Percentiles rank a stretch among this genome's conserved stretches.
phyloP scores from a whole-genome alignment of 306 rosid genomes.

The Carpinus viminea region DNA sequence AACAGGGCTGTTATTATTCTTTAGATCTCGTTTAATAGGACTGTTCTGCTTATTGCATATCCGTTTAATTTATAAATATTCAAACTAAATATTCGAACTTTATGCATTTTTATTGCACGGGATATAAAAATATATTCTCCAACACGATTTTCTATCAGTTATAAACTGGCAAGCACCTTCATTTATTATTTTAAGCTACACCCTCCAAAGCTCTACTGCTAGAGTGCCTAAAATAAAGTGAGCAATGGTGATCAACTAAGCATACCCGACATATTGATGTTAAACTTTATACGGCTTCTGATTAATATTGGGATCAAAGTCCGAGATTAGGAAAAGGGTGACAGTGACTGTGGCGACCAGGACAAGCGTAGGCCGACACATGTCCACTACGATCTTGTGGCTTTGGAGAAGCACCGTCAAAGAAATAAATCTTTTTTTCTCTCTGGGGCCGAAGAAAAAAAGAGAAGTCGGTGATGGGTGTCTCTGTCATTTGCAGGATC shows the following conservation, averaged over 20 bases:
- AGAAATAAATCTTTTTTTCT: no score
- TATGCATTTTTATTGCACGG: no score
- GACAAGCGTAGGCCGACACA: not conserved
- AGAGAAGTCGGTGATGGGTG: constrained; percentile 11
- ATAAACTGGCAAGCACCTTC: not conserved
- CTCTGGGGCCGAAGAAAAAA: not conserved
- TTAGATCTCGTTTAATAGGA: no score
- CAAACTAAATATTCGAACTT: no score
- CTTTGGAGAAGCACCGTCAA: not conserved
- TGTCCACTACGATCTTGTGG: not conserved
- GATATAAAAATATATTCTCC: not conserved
- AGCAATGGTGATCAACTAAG: no score
- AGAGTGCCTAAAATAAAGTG: no score
- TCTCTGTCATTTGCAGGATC: not conserved
- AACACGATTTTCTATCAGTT: not conserved
- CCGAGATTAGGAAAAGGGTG: not conserved
- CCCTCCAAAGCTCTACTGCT: no score
- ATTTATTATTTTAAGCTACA: not conserved
- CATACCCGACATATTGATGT: no score
- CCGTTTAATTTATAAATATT: no score
- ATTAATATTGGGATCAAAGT: not conserved
- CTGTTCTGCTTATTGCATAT: no score
- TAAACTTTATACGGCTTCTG: not conserved
- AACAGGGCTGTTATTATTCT: no score
- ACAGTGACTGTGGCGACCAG: not conserved